A percentile compares a stretch with the other conserved stretches of the same genome.
Evolutionary conservation across 805 yeast species (phyloP).

Genomic region (Candida taoyuanica): DNA sequence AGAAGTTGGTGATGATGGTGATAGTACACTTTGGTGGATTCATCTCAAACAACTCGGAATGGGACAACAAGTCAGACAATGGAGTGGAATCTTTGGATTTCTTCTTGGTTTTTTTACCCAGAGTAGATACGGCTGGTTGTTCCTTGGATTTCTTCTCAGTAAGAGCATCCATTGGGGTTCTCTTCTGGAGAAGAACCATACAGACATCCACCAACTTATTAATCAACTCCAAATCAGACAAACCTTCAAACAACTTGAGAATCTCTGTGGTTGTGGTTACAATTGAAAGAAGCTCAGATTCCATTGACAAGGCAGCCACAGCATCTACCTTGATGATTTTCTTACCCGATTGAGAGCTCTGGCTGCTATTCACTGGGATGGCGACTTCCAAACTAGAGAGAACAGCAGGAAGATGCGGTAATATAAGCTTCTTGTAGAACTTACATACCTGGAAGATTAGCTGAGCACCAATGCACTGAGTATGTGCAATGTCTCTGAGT

Average conservation of each 20-base stretch:
- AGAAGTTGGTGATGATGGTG: conserved; percentile 35
- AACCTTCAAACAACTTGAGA: conserved; percentile 33
- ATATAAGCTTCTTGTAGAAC: conserved; percentile 29
- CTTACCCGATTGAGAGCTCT: conserved; percentile 18
- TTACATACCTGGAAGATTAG: conserved; percentile 32
- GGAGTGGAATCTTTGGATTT: conserved; percentile 42
- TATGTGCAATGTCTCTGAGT: conserved; percentile 36
- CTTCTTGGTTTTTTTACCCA: conserved; percentile 36
- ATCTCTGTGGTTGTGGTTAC: conserved; percentile 27
- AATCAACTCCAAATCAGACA: conserved; percentile 47
- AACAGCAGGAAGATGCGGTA: conserved; percentile 48
- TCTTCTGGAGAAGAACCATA: conserved; percentile 34
- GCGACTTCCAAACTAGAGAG: conserved; percentile 52
- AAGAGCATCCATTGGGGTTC: conserved; percentile 28
- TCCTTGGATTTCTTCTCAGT: conserved; percentile 26
- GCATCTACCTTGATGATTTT: conserved; percentile 39
- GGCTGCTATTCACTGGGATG: conserved; percentile 45
- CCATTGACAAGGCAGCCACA: conserved; percentile 29
- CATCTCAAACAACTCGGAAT: conserved; percentile 49
- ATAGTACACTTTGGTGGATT: conserved; percentile 37
- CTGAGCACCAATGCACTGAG: conserved; percentile 42
- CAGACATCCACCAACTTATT: conserved; percentile 57
- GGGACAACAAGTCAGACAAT: conserved; percentile 64
- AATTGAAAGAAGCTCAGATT: conserved; percentile 30
- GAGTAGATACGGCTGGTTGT: conserved; percentile 27